These are phyloP conservation scores for Cercophora newfieldiana DNA, from an alignment of 495 filamentous ascomycete species.

Conservation along the genomic window DNA sequence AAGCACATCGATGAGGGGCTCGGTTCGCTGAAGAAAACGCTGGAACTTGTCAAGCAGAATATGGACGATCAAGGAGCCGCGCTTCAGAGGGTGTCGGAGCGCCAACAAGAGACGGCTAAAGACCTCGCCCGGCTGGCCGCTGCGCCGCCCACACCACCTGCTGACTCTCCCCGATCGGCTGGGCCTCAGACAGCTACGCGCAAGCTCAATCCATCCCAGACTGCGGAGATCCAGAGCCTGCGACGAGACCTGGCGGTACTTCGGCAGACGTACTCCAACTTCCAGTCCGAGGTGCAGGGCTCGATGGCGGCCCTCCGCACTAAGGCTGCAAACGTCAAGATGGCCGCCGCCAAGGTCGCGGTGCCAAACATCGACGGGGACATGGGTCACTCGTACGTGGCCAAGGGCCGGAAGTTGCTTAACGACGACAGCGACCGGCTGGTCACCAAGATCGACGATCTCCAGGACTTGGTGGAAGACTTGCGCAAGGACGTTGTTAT, in stretches of 20 bases:
- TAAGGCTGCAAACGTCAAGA: slow-evolving; percentile 80
- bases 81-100: slow-evolving; percentile 85
- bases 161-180: slow-evolving; percentile 36
- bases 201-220: slow-evolving; percentile 51
- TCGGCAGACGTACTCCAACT: slow-evolving; percentile 88
- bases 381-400: slow-evolving; percentile 78
- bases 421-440: slow-evolving; percentile 80
- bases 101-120: slow-evolving; percentile 87
- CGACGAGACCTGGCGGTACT: slow-evolving; percentile 90
- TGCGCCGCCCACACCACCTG: slow-evolving; percentile 52
- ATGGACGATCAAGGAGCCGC: slow-evolving; percentile 76
- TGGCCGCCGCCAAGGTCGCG: slow-evolving; percentile 64
- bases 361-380: slow-evolving; percentile 66
- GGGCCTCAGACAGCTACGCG: slow-evolving; percentile 24
- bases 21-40: slow-evolving; percentile 71
- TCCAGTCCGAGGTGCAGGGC: slow-evolving; percentile 80
- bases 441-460: slow-evolving; percentile 87
- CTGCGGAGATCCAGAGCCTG: slow-evolving; percentile 75
- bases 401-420: slow-evolving; percentile 79
- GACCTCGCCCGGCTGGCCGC: slow-evolving; percentile 83
- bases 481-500: slow-evolving; percentile 94
- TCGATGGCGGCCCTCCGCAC: slow-evolving; percentile 80
- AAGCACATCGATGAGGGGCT: slow-evolving; percentile 92
- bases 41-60: slow-evolving; percentile 77
- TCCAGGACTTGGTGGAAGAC: slow-evolving; percentile 95